phyloP scores from a whole-genome alignment of 371 early-diverging fungal genomes.

The Apophysomyces trapeziformis region DNA sequence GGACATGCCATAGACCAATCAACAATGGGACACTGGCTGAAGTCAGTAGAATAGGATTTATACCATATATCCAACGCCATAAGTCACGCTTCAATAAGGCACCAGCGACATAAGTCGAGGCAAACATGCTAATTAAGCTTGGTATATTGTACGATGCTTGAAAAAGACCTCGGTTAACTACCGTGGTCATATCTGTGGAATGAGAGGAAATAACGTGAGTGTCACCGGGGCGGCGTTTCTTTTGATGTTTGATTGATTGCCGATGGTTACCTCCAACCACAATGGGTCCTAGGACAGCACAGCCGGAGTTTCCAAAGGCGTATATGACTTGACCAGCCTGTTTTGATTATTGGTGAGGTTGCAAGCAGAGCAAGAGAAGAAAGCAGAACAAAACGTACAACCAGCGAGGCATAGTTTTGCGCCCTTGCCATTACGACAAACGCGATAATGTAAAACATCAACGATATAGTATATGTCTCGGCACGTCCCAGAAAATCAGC shows the following conservation, averaged over 20 bases:
- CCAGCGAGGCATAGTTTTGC: conserved; percentile 21
- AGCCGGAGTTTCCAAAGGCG: conserved; percentile 41
- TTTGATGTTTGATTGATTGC: neutral
- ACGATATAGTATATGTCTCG: conserved; percentile 21
- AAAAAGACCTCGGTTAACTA: conserved; percentile 41
- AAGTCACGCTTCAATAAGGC: conserved; percentile 17
- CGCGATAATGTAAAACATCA: conserved; percentile 22
- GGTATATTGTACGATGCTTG: conserved; percentile 42
- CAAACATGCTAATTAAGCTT: conserved; percentile 33
- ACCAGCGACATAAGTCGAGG: conserved; percentile 31
- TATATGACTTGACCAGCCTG: conserved; percentile 44
- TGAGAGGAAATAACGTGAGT: neutral
- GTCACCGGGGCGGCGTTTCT: neutral
- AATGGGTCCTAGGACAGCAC: conserved; percentile 37
- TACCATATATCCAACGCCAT: conserved; percentile 37
- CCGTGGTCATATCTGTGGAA: conserved; percentile 33
- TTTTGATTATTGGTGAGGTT: neutral
- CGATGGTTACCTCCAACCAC: conserved; percentile 39
- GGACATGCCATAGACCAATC: conserved; percentile 18
- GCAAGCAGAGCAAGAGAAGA: neutral
- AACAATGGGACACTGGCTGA: conserved; percentile 15
- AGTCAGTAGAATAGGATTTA: conserved; percentile 24
- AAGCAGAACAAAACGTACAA: conserved; percentile 17
- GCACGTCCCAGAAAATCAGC: conserved; percentile 34
- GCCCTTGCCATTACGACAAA: conserved; percentile 29